A percentile compares a stretch with the other conserved stretches of the same genome.
Conservation (phyloP, 2,329 filamentous ascomycete genomes). For the Mariannaea sp. region DNA sequence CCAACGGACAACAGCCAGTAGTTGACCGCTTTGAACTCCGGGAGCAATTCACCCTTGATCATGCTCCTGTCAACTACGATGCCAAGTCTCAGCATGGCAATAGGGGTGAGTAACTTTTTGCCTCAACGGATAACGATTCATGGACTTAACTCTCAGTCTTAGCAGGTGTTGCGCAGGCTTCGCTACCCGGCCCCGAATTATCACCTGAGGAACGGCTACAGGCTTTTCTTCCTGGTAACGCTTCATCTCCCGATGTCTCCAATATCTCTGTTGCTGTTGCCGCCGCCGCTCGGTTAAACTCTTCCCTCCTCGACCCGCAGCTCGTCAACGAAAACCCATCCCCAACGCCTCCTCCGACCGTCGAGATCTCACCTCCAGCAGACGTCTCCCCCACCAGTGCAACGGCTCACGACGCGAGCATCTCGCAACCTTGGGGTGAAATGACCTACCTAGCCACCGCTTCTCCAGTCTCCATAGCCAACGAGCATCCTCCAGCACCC, state of each 20-base stretch:
- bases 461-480: slow-evolving; percentile 40
- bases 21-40: slow-evolving; percentile 57
- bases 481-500: slow-evolving; percentile 40
- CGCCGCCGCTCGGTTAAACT: slow-evolving; percentile 59
- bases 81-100: slow-evolving; percentile 33
- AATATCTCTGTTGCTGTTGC: slow-evolving; percentile 62
- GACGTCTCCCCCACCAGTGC: slow-evolving; percentile 32
- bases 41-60: slow-evolving; percentile 63
- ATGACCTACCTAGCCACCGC: slow-evolving; percentile 54
- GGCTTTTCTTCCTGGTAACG: slow-evolving; percentile 48
- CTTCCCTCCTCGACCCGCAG: slow-evolving; percentile 59
- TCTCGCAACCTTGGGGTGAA: slow-evolving; percentile 57
- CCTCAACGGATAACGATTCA: not conserved
- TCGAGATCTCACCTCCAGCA: slow-evolving; percentile 30
- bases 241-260: slow-evolving; percentile 49
- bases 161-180: slow-evolving; percentile 29
- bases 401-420: slow-evolving; percentile 30
- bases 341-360: slow-evolving; percentile 39
- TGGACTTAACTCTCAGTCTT: slow-evolving; percentile 20
- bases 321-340: slow-evolving; percentile 43
- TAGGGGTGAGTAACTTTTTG: slow-evolving; percentile 30
- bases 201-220: slow-evolving; percentile 57
- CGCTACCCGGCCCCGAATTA: slow-evolving; percentile 42
- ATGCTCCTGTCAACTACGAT: slow-evolving; percentile 58
- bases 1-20: slow-evolving; percentile 32